Percentiles rank a stretch among this genome's conserved stretches.
Evolutionary conservation across 768 basidiomycete genomes (phyloP).

Genomic region (Termitomyces sp.): DNA sequence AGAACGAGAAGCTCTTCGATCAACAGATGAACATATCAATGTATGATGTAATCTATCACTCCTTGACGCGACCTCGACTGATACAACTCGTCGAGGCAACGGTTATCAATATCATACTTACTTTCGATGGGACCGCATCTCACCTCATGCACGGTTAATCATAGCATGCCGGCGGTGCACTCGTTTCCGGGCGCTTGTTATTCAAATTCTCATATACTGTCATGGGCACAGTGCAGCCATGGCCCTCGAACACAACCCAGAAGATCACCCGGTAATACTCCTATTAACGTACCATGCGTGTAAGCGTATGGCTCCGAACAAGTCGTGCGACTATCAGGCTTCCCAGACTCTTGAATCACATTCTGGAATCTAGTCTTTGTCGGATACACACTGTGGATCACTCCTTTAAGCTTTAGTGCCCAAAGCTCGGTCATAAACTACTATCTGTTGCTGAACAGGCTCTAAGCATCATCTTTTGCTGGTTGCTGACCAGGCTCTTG

Average conservation of each 20-base stretch:
- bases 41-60: neutral
- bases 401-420: no score
- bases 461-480: no score
- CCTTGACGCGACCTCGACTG: neutral
- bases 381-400: no score
- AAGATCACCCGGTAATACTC: neutral
- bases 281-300: neutral
- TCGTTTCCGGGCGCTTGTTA: neutral
- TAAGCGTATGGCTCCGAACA: neutral
- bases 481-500: no score
- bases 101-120: neutral
- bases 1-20: neutral
- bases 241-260: neutral
- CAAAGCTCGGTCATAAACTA: no score
- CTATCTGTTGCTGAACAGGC: no score
- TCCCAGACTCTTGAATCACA: neutral
- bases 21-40: neutral
- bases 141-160: neutral
- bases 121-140: neutral
- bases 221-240: neutral
- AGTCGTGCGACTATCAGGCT: neutral
- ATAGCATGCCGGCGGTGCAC: no score
- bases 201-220: neutral
- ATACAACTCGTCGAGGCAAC: neutral
- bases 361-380: neutral